A percentile compares a stretch with the other conserved stretches of the same genome.
These are phyloP conservation scores for Exsudoporus frostii DNA, from an alignment of 768 basidiomycete species.

Conservation along the genomic window DNA sequence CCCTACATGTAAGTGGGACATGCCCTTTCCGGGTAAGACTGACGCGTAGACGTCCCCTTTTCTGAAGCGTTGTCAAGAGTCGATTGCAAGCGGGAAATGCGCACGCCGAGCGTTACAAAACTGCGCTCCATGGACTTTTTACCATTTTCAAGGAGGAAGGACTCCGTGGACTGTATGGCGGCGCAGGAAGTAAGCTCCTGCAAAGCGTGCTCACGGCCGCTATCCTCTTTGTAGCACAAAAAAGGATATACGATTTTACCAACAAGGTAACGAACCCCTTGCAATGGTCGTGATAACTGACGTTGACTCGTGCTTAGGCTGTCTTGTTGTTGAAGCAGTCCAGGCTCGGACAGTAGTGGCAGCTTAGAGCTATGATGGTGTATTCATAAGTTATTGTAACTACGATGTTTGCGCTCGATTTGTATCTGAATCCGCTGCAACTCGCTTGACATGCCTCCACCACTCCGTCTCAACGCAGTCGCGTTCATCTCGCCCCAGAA, in stretches of 20 bases:
- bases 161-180: conserved; percentile 80
- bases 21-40: background rate
- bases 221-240: conserved; percentile 88
- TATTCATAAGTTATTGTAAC: too few relatives aligned
- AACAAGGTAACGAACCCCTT: conserved; percentile 40
- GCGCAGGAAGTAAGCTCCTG: conserved; percentile 81
- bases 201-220: conserved; percentile 94
- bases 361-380: background rate
- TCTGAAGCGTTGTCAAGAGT: conserved; percentile 63
- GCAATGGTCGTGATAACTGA: background rate
- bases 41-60: background rate
- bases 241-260: conserved; percentile 73
- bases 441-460: conserved; percentile 51
- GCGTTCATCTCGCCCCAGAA: conserved; percentile 86
- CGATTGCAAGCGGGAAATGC: conserved; percentile 74
- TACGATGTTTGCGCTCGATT: background rate
- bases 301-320: conserved; percentile 5
- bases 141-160: conserved; percentile 80
- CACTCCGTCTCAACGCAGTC: conserved; percentile 72
- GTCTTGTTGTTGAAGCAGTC: conserved; percentile 11
- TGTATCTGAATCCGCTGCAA: too few relatives aligned
- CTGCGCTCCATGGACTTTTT: conserved; percentile 71
- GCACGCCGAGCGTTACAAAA: conserved; percentile 66
- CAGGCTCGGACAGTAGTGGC: background rate
- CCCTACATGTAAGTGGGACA: conserved; percentile 59